Base-by-base conservation (phyloP, 2,329 filamentous ascomycete species). In the Chrysosporium queenslandicum region DNA sequence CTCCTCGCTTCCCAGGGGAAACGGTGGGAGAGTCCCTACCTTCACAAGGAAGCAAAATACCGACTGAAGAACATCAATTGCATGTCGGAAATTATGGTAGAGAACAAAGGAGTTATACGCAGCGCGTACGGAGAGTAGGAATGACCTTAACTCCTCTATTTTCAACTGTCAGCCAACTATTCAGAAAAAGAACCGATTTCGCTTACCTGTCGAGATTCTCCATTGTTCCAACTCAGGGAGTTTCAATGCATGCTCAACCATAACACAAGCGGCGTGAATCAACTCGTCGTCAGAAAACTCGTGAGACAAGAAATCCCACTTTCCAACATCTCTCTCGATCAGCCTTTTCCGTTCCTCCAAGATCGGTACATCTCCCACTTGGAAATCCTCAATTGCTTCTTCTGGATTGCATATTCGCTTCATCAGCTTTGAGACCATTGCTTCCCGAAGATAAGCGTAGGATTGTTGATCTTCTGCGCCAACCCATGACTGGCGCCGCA, bases 1-100 rank as follows among this genome's bases (percentile, higher is more conserved):
- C 39, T 63, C 50, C 29, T 62, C 58, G 14, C 64, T 57, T 16
- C 66, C 65, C 27, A 63, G 56, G 40, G 78, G 79, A 68, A 86
- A 92, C 4, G 79, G 77, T 12, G 85, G 85, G 46, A 94, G 73
- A 30, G 82, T 81, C 53, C 87, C 86, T 48, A 95, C 83, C 57
- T 81, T 81, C 52, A 96, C 76, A 4, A 97, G 79, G 64, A 96
- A 95, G 71, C 85, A 83, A 67, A 96, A 97, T 2, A 89, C 82
- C 1, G 91, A 94, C 68, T 97, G 91, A 50, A 97, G 76, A 25
- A 98, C 92, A 68, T 98, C 92, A 56, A 96, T 85, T 20, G 95
- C 92, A 69, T 98, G 92, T 51, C 91, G 86, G 67, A 97, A 98
- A 70, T 98, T 98, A 74, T 98, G 92, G 64, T 97, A 98, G 20